Conservation (phyloP, 169 alveolate species). For the Perkinsus olseni region DNA sequence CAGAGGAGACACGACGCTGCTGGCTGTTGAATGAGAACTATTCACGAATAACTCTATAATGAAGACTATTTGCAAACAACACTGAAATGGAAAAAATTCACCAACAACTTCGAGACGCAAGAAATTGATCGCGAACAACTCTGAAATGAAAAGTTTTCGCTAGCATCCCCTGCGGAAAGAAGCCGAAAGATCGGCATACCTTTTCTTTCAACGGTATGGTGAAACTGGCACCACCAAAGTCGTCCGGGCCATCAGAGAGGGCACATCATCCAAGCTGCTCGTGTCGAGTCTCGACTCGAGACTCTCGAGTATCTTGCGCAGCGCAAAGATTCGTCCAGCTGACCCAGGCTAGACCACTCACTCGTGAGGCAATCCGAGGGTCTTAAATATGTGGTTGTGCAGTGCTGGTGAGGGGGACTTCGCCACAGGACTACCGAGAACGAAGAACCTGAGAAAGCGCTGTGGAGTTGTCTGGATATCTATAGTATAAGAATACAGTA, state of each 20-base stretch:
- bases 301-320: neutral
- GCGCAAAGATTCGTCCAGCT: neutral
- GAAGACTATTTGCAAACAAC: no score
- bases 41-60: no score
- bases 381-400: neutral
- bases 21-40: no score
- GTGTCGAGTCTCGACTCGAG: neutral
- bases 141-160: no score
- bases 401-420: neutral
- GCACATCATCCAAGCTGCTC: neutral
- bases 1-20: no score
- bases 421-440: neutral
- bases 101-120: no score
- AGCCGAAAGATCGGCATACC: neutral
- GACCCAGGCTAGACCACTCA: neutral
- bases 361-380: neutral
- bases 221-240: neutral
- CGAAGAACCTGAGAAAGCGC: neutral
- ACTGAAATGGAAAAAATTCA: no score
- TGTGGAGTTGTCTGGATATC: no score
- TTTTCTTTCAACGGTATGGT: neutral
- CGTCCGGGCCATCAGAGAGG: neutral
- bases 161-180: no score
- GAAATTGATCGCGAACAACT: no score
- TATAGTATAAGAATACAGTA: no score